A percentile compares a stretch with the other conserved stretches of the same genome.
Conservation (phyloP, 768 basidiomycete genomes). For the Lactifluus pinguis region DNA sequence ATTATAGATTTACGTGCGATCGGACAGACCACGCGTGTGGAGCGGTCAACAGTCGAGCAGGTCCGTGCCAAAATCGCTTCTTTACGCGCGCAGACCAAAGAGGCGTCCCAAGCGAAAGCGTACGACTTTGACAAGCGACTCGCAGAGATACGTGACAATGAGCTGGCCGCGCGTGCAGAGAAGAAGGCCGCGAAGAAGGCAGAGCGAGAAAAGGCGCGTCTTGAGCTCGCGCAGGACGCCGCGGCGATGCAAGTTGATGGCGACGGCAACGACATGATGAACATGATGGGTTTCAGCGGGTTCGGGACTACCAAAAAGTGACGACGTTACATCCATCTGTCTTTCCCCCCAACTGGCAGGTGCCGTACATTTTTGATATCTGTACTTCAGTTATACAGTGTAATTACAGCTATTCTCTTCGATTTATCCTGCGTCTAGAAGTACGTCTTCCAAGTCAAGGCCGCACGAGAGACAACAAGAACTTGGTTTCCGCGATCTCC, state of each 20-base stretch:
- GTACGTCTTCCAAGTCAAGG: conserved; percentile 26
- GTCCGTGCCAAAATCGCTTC: conserved; percentile 85
- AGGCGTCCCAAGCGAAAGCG: conserved; percentile 74
- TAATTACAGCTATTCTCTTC: conserved; percentile 22
- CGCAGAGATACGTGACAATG: conserved; percentile 69
- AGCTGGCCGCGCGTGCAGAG: conserved; percentile 54
- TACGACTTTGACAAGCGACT: conserved; percentile 92
- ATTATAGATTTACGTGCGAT: conserved; percentile 75
- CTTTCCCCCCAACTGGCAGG: neutral
- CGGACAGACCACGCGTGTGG: conserved; percentile 94
- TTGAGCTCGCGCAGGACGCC: conserved; percentile 50
- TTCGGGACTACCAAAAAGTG: conserved; percentile 84
- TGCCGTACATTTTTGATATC: conserved; percentile 10
- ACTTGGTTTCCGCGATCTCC: conserved; percentile 73
- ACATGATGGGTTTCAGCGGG: conserved; percentile 86
- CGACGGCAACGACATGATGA: conserved; percentile 49
- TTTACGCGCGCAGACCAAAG: conserved; percentile 80
- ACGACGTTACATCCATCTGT: conserved; percentile 10
- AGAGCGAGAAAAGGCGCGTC: conserved; percentile 60
- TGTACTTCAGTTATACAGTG: conserved; percentile 26
- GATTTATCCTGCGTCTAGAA: neutral
- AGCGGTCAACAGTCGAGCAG: conserved; percentile 85
- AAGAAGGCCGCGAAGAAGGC: conserved; percentile 77
- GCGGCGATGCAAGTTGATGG: conserved; percentile 37
- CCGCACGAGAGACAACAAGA: conserved; percentile 58